Evolutionary conservation across 805 yeast species (phyloP).

Genomic region (Sporopachydermia lactativora): DNA sequence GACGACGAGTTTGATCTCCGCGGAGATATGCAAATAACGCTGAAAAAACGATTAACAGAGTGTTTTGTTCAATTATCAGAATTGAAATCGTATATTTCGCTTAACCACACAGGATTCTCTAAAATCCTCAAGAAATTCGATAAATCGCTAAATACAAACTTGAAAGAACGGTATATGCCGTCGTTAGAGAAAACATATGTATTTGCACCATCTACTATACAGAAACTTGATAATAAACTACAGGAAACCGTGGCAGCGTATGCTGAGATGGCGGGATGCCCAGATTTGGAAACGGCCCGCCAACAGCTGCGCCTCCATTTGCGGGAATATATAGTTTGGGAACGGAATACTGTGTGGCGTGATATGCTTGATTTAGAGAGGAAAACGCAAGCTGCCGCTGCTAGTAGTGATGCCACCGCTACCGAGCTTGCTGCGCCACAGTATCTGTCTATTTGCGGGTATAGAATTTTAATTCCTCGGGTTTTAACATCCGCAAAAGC

Average conservation of each 20-base stretch:
- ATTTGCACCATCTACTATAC: slow-evolving; percentile 36
- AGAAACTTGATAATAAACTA: slow-evolving; percentile 35
- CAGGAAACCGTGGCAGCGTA: slow-evolving; percentile 39
- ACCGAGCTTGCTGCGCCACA: slow-evolving; percentile 12
- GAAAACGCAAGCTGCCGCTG: slow-evolving; percentile 57
- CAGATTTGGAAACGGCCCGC: slow-evolving; percentile 28
- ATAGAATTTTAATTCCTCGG: slow-evolving; percentile 19
- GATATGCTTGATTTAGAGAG: slow-evolving; percentile 88
- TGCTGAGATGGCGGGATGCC: slow-evolving; percentile 33
- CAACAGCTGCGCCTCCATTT: slow-evolving; percentile 38
- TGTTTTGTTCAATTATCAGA: slow-evolving; percentile 69
- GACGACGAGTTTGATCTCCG: slow-evolving; percentile 20
- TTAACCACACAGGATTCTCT: slow-evolving; percentile 79
- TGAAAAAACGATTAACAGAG: slow-evolving; percentile 51
- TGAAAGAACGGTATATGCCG: slow-evolving; percentile 44
- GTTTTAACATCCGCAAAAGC: slow-evolving; percentile 24
- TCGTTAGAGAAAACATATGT: slow-evolving; percentile 33
- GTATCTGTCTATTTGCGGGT: slow-evolving; percentile 7
- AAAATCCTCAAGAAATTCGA: slow-evolving; percentile 89
- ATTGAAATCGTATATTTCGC: slow-evolving; percentile 66
- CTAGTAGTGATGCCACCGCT: slow-evolving; percentile 13
- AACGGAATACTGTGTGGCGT: slow-evolving; percentile 94
- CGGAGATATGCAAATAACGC: slow-evolving; percentile 42
- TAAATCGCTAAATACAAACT: slow-evolving; percentile 52
- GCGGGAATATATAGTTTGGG: slow-evolving; percentile 94